phyloP scores from a whole-genome alignment of 306 rosid species.

The Sicyos baderoa region DNA sequence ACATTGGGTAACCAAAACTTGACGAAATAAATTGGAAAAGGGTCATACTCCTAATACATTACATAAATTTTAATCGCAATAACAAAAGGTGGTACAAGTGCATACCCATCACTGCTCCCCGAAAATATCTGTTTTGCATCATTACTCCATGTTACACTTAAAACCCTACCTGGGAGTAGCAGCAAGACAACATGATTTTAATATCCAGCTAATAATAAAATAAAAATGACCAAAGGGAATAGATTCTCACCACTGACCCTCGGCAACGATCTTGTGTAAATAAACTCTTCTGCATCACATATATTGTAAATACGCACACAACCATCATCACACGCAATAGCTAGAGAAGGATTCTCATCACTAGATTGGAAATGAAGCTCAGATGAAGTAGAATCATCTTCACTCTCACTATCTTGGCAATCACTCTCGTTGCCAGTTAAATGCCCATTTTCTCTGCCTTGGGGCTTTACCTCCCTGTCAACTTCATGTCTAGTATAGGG shows the following conservation, averaged over 20 bases:
- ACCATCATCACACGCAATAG: constrained; percentile 75
- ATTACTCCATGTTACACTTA: constrained; percentile 81
- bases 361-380: constrained; percentile 28
- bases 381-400: constrained; percentile 39
- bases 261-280: constrained; percentile 56
- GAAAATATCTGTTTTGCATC: constrained; percentile 65
- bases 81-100: not conserved
- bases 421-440: constrained; percentile 20
- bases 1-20: not conserved
- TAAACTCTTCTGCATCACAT: constrained; percentile 47
- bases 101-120: constrained; percentile 94
- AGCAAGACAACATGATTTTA: constrained; percentile 14
- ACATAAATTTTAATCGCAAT: not conserved
- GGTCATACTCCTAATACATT: not conserved
- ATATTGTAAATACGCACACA: constrained; percentile 54
- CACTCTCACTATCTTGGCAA: constrained; percentile 49
- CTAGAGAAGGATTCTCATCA: constrained; percentile 39
- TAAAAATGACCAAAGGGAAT: constrained; percentile 13
- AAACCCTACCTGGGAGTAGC: constrained; percentile 54
- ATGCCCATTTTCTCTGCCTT: constrained; percentile 38
- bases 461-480: constrained; percentile 20
- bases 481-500: constrained; percentile 22
- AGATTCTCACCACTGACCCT: constrained; percentile 73
- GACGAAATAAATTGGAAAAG: not conserved
- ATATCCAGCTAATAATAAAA: not conserved